A percentile compares a stretch with the other conserved stretches of the same genome.
Evolutionary conservation across 108 stramenopile species (phyloP).

Genomic region (Cyclotella kingstonii): DNA sequence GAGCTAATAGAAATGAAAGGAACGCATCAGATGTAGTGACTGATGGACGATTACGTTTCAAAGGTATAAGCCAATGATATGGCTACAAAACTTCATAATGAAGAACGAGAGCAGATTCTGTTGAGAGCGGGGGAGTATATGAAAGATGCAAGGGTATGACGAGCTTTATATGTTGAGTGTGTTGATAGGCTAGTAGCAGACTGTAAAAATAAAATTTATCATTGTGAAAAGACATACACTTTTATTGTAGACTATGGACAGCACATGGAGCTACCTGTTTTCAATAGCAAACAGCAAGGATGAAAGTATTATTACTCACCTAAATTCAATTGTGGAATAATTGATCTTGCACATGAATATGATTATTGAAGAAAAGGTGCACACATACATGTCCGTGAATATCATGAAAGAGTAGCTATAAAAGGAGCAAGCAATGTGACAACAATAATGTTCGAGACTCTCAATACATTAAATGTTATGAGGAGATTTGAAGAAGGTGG

Average conservation of each 20-base stretch:
- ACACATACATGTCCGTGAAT: constrained; percentile 5
- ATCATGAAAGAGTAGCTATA: no score
- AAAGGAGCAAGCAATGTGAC: no score
- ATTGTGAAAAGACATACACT: not conserved
- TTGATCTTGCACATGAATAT: not conserved
- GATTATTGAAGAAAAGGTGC: not conserved
- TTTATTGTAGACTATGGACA: not conserved
- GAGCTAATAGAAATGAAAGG: no score
- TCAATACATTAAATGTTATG: not conserved
- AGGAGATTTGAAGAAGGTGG: not conserved
- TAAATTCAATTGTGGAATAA: not conserved
- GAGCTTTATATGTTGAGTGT: not conserved
- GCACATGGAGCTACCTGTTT: constrained; percentile 2
- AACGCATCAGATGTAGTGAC: no score
- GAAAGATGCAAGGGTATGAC: not conserved
- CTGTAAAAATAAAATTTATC: not conserved
- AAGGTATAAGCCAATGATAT: no score
- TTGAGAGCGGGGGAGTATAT: no score
- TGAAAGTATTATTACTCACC: constrained; percentile 4
- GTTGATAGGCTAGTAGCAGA: not conserved
- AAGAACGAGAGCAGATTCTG: not conserved
- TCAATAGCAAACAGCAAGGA: not conserved
- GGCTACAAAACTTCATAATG: not conserved
- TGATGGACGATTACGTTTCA: no score
- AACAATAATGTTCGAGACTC: not conserved